Evolutionary conservation across 768 basidiomycete genomes (phyloP), one percentile per base, ranked within the genome.

Genomic region (Chalciporus chontae): DNA sequence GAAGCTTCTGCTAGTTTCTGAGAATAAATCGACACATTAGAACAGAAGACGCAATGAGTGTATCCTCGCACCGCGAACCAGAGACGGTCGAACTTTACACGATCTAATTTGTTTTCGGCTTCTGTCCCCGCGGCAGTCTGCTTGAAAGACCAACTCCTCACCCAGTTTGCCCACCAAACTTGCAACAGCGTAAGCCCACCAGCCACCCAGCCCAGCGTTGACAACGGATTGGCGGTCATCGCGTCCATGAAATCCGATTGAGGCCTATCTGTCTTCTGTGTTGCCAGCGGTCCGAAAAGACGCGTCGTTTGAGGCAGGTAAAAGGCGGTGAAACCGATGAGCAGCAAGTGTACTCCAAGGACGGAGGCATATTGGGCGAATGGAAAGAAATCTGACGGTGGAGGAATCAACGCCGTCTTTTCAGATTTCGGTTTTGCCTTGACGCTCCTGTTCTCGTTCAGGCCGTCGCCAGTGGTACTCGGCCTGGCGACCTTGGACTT

Each of bases 141-240:
- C 15, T 73, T 72, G 13, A 77, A 72, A 62, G 71, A 76, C 85
- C 84, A 87, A 19, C 69, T 60, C 50, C 81, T 71, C 56, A 90
- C 61, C 74, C 80, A 84, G 3, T 77, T 78, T 2, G 77, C 83
- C 87, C 89, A 93, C 83, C 85, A 89, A 9, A 71, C 69, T 58
- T 86, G 77, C 31, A 87, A 61, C 3, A 87, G 50, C 4, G 65
- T 56, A 1, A 77, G 73, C 1, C 88, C 90, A 0, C 68, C 53
- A 43, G 76, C 77, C 34, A 83, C 67, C 70, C 81, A 89, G 5
- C 70, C 50, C 47, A 87, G 65, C 0, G 88, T 89, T 32, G 67
- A 62, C 5, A 73, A 64, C 7, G 88, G 85, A 52, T 76, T 77
- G 3, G 70, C 59, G 0, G 90, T 91, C 53, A 93, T 64, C 2